Evolutionary conservation across 208 protist genomes (phyloP).

Genomic region (Acanthamoeba castellanii): DNA sequence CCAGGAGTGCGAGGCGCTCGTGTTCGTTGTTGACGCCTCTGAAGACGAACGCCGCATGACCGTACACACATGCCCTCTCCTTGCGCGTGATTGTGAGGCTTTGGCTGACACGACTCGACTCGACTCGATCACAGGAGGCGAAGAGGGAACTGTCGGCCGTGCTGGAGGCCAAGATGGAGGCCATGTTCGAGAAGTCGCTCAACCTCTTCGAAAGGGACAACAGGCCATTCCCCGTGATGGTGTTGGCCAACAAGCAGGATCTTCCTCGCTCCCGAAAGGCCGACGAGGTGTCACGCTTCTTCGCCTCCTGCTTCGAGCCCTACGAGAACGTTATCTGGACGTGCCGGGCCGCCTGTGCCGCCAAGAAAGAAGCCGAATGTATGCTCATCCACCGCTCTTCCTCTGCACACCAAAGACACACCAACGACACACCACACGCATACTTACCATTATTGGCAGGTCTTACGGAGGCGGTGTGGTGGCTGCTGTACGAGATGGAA

Average conservation of each 20-base stretch:
- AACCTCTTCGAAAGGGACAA: conserved; percentile 34
- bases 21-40: conserved; percentile 26
- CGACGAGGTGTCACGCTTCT: background rate
- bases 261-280: background rate
- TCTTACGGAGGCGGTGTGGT: conserved; percentile 35
- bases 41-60: conserved; percentile 6
- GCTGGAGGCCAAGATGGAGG: conserved; percentile 22
- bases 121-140: background rate
- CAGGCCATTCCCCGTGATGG: conserved; percentile 15
- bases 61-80: background rate
- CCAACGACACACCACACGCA: no score
- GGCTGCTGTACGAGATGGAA: conserved; percentile 58
- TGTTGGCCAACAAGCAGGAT: conserved; percentile 60
- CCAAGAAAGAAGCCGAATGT: background rate
- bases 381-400: no score
- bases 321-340: conserved; percentile 39
- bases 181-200: conserved; percentile 37
- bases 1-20: conserved; percentile 28
- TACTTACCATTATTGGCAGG: background rate
- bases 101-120: background rate
- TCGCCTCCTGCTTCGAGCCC: conserved; percentile 35
- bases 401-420: background rate
- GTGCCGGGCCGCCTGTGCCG: background rate
- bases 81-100: no score
- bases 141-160: background rate